phyloP scores from a whole-genome alignment of 805 yeast species.

The Scheffersomyces amazonensis region DNA sequence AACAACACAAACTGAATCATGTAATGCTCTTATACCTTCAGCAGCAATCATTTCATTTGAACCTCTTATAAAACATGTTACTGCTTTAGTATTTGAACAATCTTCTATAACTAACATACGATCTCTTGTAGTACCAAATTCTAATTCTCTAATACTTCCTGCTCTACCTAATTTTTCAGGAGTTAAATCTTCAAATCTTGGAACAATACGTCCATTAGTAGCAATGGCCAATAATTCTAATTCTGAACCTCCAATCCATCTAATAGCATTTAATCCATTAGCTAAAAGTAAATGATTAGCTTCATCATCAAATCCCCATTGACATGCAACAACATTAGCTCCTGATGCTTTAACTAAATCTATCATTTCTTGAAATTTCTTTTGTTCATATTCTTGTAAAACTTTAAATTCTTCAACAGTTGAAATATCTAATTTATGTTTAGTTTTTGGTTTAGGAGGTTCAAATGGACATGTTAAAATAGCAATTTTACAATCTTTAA shows the following conservation, averaged over 20 bases:
- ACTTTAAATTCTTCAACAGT: slow-evolving; percentile 91
- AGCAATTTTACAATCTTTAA: slow-evolving; percentile 82
- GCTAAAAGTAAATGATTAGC: slow-evolving; percentile 90
- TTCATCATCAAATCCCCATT: slow-evolving; percentile 99
- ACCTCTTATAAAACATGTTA: slow-evolving; percentile 91
- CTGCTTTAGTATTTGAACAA: slow-evolving; percentile 81
- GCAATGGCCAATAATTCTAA: slow-evolving; percentile 95
- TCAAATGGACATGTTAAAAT: slow-evolving; percentile 98
- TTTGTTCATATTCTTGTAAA: slow-evolving; percentile 88
- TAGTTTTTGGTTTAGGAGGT: slow-evolving; percentile 99
- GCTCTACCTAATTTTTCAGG: slow-evolving; percentile 84
- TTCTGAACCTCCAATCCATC: slow-evolving; percentile 99
- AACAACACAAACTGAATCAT: slow-evolving; percentile 95
- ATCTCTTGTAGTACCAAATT: slow-evolving; percentile 95
- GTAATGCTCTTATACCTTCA: slow-evolving; percentile 94
- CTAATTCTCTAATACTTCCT: slow-evolving; percentile 79
- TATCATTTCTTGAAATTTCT: slow-evolving; percentile 89
- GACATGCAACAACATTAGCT: slow-evolving; percentile 95
- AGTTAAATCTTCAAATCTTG: slow-evolving; percentile 90
- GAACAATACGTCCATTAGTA: slow-evolving; percentile 95
- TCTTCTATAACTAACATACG: slow-evolving; percentile 94
- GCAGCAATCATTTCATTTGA: slow-evolving; percentile 97
- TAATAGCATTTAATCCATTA: slow-evolving; percentile 88
- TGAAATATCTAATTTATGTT: slow-evolving; percentile 91
- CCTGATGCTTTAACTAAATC: slow-evolving; percentile 81